These are phyloP conservation scores for Pleurotus pulmonarius DNA, from an alignment of 768 basidiomycete genomes.

Conservation along the genomic window DNA sequence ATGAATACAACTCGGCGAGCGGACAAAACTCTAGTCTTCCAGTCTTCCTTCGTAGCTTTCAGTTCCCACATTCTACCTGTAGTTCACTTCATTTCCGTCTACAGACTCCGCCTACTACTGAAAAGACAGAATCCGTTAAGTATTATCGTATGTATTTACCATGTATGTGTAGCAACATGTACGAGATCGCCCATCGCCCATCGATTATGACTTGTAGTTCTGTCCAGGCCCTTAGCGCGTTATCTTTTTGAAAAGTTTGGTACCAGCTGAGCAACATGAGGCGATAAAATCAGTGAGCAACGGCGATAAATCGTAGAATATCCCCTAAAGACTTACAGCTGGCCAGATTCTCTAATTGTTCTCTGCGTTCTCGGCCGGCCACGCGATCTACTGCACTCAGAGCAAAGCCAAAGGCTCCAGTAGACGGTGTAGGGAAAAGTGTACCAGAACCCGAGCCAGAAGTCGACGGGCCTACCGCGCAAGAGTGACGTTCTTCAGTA, in stretches of 20 bases:
- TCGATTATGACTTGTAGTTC: too few relatives aligned
- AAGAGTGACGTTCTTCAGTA: too few relatives aligned
- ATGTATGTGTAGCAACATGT: too few relatives aligned
- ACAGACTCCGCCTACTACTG: background rate
- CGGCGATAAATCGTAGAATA: background rate
- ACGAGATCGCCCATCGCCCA: too few relatives aligned
- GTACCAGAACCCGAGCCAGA: conserved; percentile 21
- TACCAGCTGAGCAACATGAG: conserved; percentile 22
- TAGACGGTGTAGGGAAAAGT: conserved; percentile 23
- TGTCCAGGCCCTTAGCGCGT: background rate
- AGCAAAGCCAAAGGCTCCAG: conserved; percentile 37
- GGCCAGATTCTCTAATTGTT: conserved; percentile 48
- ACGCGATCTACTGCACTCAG: conserved; percentile 51
- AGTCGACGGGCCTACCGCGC: background rate
- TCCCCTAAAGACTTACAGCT: conserved; percentile 40
- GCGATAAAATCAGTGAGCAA: conserved; percentile 10
- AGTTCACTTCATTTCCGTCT: background rate
- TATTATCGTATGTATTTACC: too few relatives aligned
- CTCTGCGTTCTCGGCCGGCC: conserved; percentile 46
- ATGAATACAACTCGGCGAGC: background rate
- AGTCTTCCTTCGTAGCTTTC: background rate
- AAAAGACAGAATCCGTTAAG: too few relatives aligned
- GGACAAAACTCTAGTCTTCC: background rate
- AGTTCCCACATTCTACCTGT: background rate
- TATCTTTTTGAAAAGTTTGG: conserved; percentile 31